Base-by-base conservation (phyloP, 1,284 basidiomycete genomes). In the Microbotryum saponariae region DNA sequence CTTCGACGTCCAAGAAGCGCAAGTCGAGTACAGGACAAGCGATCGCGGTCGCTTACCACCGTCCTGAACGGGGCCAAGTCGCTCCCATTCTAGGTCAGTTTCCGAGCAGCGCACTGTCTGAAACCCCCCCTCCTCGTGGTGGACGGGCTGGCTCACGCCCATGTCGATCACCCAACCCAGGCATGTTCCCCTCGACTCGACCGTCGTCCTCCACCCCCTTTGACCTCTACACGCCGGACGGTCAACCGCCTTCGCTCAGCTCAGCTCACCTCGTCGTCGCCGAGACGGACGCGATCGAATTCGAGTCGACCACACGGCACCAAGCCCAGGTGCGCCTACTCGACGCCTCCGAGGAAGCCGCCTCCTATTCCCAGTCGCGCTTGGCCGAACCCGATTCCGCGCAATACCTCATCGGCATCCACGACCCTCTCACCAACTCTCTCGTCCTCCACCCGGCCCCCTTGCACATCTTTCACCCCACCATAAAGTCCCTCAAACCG, bases 401-500 rank as follows among this genome's bases (percentile, higher is more conserved):
- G 37, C 55, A 55, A 8, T 79, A 79, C 64, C 64, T 79, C 21
- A 71, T 79, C 9, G 79, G 75, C 2, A 60, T 79, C 14, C 78
- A 77, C 72, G 85, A 91, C 76, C 88, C 85, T 57, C 79, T 81
- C 51, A 88, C 85, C 23, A 82, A 83, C 49, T 80, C 80, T 10
- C 78, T 91, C 47, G 82, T 80, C 9, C 75, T 93, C 21, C 82
- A 88, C 20, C 82, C 85, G 14, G 80, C 83, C 1, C 81, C 88
- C 0, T 81, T 91, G 6, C 86, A 91, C 73, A 79, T 91, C 60
- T 76, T 94, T 29, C 80, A 82, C 2, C 85, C 86, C 52, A 82
- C 84, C 20, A 88, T 92, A 57, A 94, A 93, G 74, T 83, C 86
- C 6, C 79, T 91, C 56, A 89, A 89, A 74, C 62, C 67, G 10